Evolutionary conservation across 495 filamentous ascomycete species (phyloP).

Genomic region (Penicillium salamii): DNA sequence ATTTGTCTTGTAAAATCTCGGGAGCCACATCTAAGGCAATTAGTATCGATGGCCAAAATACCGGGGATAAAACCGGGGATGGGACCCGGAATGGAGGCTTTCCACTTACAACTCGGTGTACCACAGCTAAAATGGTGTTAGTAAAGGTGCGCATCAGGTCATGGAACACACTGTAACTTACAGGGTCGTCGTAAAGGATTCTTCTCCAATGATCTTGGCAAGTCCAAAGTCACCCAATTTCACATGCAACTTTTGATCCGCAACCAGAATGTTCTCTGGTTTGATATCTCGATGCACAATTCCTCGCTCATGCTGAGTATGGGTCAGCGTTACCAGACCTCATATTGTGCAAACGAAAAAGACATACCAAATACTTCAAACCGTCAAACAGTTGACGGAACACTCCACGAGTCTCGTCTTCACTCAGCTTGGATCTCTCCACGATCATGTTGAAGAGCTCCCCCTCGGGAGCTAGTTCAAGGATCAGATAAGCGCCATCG

Average conservation of each 20-base stretch:
- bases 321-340: conserved; percentile 29
- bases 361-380: conserved; percentile 83
- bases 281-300: conserved; percentile 99
- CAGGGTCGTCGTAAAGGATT: conserved; percentile 96
- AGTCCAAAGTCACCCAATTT: conserved; percentile 98
- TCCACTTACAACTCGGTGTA: conserved; percentile 76
- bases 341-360: background rate
- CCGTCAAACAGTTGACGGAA: conserved; percentile 92
- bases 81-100: background rate
- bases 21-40: conserved; percentile 78
- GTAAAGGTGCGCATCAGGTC: background rate
- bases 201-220: conserved; percentile 97
- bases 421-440: conserved; percentile 79
- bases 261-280: conserved; percentile 93
- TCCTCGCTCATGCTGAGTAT: conserved; percentile 82
- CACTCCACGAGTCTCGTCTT: conserved; percentile 77
- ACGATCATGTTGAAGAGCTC: conserved; percentile 96
- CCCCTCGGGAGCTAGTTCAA: conserved; percentile 88
- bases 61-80: no score
- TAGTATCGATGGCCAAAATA: no score
- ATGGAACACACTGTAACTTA: conserved; percentile 35
- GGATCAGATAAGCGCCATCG: conserved; percentile 85
- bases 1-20: conserved; percentile 80
- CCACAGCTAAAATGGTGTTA: conserved; percentile 60
- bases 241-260: conserved; percentile 76